Conservation (phyloP, 1,284 basidiomycete species). For the Pseudozyma pruni region DNA sequence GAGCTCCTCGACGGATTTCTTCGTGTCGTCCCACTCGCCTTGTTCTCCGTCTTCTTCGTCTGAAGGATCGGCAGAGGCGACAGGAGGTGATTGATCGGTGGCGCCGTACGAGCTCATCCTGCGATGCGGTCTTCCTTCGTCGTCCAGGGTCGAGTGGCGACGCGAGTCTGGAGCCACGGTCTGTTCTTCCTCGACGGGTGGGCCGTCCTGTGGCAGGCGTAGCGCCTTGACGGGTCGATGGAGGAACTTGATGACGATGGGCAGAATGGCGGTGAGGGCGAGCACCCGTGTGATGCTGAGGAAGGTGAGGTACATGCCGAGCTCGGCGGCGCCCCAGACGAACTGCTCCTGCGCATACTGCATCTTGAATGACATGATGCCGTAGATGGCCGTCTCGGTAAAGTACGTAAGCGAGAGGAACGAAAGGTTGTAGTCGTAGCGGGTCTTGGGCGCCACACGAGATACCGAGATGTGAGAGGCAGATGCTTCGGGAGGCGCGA, state of each 20-base stretch:
- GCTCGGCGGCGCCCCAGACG: slow-evolving; percentile 58
- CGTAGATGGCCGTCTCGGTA: slow-evolving; percentile 54
- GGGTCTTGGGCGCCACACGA: slow-evolving; percentile 25
- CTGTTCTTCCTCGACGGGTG: slow-evolving; percentile 29
- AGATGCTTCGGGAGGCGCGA: slow-evolving; percentile 38
- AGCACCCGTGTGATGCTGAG: slow-evolving; percentile 57
- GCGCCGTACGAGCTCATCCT: slow-evolving; percentile 23
- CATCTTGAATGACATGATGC: slow-evolving; percentile 62
- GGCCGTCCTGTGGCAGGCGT: slow-evolving; percentile 45
- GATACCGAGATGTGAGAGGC: slow-evolving; percentile 62
- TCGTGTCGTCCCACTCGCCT: slow-evolving; percentile 36
- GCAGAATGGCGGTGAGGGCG: slow-evolving; percentile 56
- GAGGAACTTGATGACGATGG: slow-evolving; percentile 57
- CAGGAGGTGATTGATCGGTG: slow-evolving; percentile 4
- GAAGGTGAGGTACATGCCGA: slow-evolving; percentile 63
- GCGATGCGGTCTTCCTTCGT: slow-evolving; percentile 37
- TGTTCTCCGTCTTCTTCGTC: slow-evolving; percentile 5
- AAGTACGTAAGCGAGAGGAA: slow-evolving; percentile 62
- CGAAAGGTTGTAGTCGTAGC: slow-evolving; percentile 60
- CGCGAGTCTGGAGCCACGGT: slow-evolving; percentile 27
- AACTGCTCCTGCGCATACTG: slow-evolving; percentile 63
- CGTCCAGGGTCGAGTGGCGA: slow-evolving; percentile 36
- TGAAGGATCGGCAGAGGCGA: slow-evolving; percentile 7
- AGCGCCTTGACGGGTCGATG: slow-evolving; percentile 56
- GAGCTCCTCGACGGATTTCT: slow-evolving; percentile 55